phyloP scores from a whole-genome alignment of 2,329 filamentous ascomycete species.

The Dactylellina parvicollis region DNA sequence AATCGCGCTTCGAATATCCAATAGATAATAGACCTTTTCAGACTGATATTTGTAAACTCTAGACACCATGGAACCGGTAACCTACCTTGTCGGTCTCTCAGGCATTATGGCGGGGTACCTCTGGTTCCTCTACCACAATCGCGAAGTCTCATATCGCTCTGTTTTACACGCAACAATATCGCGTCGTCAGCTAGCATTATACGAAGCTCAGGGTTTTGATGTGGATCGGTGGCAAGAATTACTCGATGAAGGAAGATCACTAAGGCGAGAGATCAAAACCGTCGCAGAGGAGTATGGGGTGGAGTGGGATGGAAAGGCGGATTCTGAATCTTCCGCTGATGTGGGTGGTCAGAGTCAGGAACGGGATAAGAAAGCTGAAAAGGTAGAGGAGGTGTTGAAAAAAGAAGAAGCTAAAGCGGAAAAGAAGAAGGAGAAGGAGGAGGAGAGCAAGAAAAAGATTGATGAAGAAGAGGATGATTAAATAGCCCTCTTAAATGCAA shows the following conservation, averaged over 20 bases:
- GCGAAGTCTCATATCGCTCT: conserved; percentile 84
- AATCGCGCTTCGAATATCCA: neutral
- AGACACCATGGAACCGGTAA: conserved; percentile 91
- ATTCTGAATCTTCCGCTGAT: conserved; percentile 67
- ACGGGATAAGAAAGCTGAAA: conserved; percentile 66
- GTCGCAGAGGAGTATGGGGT: conserved; percentile 89
- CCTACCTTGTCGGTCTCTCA: conserved; percentile 85
- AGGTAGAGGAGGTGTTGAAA: conserved; percentile 64
- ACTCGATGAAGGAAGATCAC: conserved; percentile 79
- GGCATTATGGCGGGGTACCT: conserved; percentile 90
- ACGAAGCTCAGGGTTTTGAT: conserved; percentile 79
- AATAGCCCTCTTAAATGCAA: neutral
- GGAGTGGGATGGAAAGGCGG: conserved; percentile 81
- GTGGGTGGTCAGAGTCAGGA: conserved; percentile 66
- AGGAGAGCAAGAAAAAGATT: conserved; percentile 50
- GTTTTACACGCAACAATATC: conserved; percentile 89
- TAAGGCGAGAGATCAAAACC: conserved; percentile 80
- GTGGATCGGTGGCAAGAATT: conserved; percentile 78
- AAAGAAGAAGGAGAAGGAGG: conserved; percentile 61
- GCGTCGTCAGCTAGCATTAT: conserved; percentile 78
- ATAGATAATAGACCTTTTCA: neutral
- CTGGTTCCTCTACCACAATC: conserved; percentile 93
- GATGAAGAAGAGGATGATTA: conserved; percentile 14
- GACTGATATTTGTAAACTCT: conserved; percentile 59
- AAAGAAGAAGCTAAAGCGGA: conserved; percentile 59